These are phyloP conservation scores for Suillus brevipes DNA, from an alignment of 768 basidiomycete genomes.

Conservation along the genomic window DNA sequence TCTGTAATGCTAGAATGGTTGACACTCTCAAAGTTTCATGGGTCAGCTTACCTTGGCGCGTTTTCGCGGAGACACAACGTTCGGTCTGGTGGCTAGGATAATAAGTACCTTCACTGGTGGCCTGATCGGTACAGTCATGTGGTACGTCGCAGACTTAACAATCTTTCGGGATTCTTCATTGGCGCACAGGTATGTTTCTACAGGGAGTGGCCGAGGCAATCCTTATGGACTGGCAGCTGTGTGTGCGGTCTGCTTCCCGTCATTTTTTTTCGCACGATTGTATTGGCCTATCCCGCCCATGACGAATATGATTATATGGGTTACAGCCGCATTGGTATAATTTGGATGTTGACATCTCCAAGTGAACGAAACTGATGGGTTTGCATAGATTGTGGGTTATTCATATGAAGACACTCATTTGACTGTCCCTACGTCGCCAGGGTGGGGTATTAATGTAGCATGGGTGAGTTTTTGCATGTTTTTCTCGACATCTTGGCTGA, in stretches of 20 bases:
- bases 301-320: conserved; percentile 68
- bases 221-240: conserved; percentile 71
- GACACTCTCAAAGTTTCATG: conserved; percentile 53
- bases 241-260: conserved; percentile 67
- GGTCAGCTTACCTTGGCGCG: conserved; percentile 70
- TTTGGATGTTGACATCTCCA: not conserved
- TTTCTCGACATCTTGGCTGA: not conserved
- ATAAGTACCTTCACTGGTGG: conserved; percentile 67
- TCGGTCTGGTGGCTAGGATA: conserved; percentile 61
- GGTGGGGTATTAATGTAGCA: conserved; percentile 64
- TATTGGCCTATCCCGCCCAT: conserved; percentile 76
- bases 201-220: conserved; percentile 59
- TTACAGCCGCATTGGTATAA: conserved; percentile 61
- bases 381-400: conserved; percentile 64
- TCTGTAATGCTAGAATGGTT: not conserved
- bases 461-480: conserved; percentile 49
- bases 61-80: conserved; percentile 75
- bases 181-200: conserved; percentile 62
- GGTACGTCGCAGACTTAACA: conserved; percentile 42
- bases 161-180: not conserved
- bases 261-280: conserved; percentile 68
- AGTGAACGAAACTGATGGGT: not conserved
- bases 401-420: conserved; percentile 67
- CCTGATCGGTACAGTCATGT: conserved; percentile 61
- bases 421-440: conserved; percentile 47